These are phyloP conservation scores for Skeletonema tropicum DNA, from an alignment of 108 stramenopile genomes.

Conservation along the genomic window DNA sequence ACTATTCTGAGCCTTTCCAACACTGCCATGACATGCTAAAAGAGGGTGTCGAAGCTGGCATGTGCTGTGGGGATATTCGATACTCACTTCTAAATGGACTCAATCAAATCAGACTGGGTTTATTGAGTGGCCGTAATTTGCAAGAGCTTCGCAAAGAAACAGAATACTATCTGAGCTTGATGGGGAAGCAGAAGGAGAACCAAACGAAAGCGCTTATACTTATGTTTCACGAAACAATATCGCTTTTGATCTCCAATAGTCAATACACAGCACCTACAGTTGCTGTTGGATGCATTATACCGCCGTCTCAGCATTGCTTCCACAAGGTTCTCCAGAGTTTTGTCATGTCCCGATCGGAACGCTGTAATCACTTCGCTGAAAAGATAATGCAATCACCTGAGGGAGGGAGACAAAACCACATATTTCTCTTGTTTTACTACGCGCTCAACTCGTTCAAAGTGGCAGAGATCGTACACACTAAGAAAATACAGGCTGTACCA, in stretches of 20 bases:
- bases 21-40: background rate
- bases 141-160: slow-evolving; percentile 16
- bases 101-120: background rate
- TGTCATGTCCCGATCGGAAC: slow-evolving; percentile 9
- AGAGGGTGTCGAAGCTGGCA: slow-evolving; percentile 15
- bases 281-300: background rate
- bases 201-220: background rate
- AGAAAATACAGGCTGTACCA: background rate
- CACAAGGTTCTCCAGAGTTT: slow-evolving; percentile 14
- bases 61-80: slow-evolving; percentile 12
- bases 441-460: slow-evolving; percentile 7
- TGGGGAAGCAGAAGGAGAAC: slow-evolving; percentile 1
- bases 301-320: background rate
- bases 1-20: background rate
- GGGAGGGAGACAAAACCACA: background rate
- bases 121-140: slow-evolving; percentile 26
- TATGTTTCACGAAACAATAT: slow-evolving; percentile 30
- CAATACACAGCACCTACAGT: background rate
- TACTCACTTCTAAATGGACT: slow-evolving; percentile 15
- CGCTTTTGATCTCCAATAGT: slow-evolving; percentile 9
- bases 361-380: slow-evolving; percentile 11
- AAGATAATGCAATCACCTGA: slow-evolving; percentile 2
- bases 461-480: background rate
- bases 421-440: background rate
- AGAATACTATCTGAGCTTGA: slow-evolving; percentile 26